Percentiles rank a stretch among this genome's conserved stretches.
Conservation (phyloP, 2,329 filamentous ascomycete species). For the Nigrospora osmanthi region DNA sequence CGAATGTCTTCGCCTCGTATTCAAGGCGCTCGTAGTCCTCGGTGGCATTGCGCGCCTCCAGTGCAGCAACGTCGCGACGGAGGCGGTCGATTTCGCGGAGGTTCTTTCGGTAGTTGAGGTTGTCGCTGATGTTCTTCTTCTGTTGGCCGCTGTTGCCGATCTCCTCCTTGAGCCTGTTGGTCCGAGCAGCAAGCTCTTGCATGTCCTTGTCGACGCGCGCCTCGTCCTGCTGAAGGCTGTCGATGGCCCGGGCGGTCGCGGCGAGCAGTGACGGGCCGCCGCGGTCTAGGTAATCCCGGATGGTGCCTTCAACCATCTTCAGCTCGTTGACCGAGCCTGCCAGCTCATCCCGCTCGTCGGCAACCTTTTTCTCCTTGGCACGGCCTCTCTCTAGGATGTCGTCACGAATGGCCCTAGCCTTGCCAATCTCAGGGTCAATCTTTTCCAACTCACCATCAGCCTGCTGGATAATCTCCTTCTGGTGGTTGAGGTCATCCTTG, state of each 20-base stretch:
- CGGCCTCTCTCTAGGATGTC: conserved; percentile 67
- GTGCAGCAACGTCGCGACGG: conserved; percentile 59
- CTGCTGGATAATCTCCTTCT: conserved; percentile 61
- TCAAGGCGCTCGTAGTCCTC: conserved; percentile 73
- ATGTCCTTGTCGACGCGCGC: conserved; percentile 60
- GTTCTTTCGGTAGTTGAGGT: conserved; percentile 76
- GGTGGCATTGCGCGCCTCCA: conserved; percentile 73
- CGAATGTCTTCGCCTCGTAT: conserved; percentile 58
- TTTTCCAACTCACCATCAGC: conserved; percentile 66
- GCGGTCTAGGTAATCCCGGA: conserved; percentile 69
- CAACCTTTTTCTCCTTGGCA: conserved; percentile 63
- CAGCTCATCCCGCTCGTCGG: conserved; percentile 63
- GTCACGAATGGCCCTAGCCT: conserved; percentile 68
- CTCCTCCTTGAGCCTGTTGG: conserved; percentile 72
- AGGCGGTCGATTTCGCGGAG: conserved; percentile 61
- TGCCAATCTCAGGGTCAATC: conserved; percentile 68
- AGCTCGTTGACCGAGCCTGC: conserved; percentile 71
- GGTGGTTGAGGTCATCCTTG: conserved; percentile 58
- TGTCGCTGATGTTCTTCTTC: conserved; percentile 82
- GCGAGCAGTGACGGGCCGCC: conserved; percentile 67
- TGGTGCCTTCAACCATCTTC: conserved; percentile 65
- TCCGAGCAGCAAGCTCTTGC: conserved; percentile 55
- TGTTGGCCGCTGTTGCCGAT: conserved; percentile 73
- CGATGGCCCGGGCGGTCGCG: conserved; percentile 61
- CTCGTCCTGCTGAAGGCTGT: conserved; percentile 59